A percentile compares a stretch with the other conserved stretches of the same genome.
phyloP scores from a whole-genome alignment of 805 yeast species.

The Candida maris region DNA sequence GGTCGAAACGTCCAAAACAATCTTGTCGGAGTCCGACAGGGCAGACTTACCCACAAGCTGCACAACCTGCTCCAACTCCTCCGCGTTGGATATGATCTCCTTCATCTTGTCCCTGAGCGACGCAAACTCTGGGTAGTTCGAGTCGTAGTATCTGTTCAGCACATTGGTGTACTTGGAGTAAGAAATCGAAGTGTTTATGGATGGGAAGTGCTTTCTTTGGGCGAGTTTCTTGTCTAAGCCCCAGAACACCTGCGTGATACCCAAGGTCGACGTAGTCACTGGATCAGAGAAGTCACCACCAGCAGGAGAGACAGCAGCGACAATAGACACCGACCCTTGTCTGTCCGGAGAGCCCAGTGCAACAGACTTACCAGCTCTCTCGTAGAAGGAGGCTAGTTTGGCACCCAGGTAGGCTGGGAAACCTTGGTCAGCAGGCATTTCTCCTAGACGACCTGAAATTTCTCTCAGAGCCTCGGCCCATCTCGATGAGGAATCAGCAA shows the following conservation, averaged over 20 bases:
- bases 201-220: slow-evolving; percentile 99
- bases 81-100: slow-evolving; percentile 95
- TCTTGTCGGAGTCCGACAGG: slow-evolving; percentile 92
- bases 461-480: slow-evolving; percentile 99
- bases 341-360: slow-evolving; percentile 97
- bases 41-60: slow-evolving; percentile 99
- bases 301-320: slow-evolving; percentile 99
- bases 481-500: slow-evolving; percentile 99
- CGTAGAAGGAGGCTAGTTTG: slow-evolving; percentile 96
- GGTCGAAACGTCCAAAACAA: slow-evolving; percentile 87
- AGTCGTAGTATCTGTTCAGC: slow-evolving; percentile 79
- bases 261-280: slow-evolving; percentile 95
- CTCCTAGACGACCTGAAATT: slow-evolving; percentile 99
- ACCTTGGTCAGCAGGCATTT: slow-evolving; percentile 99
- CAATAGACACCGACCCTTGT: slow-evolving; percentile 96
- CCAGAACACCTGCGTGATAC: slow-evolving; percentile 99
- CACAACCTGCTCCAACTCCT: slow-evolving; percentile 97
- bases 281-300: slow-evolving; percentile 99
- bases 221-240: slow-evolving; percentile 99
- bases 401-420: slow-evolving; percentile 99
- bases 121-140: slow-evolving; percentile 88
- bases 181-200: slow-evolving; percentile 92
- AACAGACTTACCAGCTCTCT: slow-evolving; percentile 97
- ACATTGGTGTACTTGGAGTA: slow-evolving; percentile 94
- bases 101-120: slow-evolving; percentile 83